Conservation (phyloP, 805 yeast genomes). For the Candida maesae region DNA sequence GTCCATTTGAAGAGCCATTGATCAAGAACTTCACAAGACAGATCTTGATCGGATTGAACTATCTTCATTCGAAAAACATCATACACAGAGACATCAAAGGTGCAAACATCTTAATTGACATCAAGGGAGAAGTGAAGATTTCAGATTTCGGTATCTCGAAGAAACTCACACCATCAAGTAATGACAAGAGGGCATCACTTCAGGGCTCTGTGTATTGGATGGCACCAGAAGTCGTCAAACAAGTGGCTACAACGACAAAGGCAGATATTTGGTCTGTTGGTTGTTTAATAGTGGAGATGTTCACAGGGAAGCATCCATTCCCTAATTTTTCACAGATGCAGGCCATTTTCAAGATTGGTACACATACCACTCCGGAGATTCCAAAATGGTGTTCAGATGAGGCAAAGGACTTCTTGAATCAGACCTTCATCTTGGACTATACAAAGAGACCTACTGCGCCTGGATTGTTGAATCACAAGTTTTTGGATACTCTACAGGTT, state of each 20-base stretch:
- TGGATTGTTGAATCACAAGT: constrained; percentile 63
- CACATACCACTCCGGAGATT: constrained; percentile 72
- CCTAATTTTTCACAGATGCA: constrained; percentile 96
- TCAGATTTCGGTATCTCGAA: constrained; percentile 85
- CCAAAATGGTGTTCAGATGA: constrained; percentile 71
- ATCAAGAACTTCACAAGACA: constrained; percentile 71
- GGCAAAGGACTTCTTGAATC: constrained; percentile 59
- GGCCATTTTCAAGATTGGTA: constrained; percentile 92
- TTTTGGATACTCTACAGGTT: constrained; percentile 32
- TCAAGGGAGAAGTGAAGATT: constrained; percentile 76
- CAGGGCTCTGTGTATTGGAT: constrained; percentile 98
- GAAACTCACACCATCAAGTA: constrained; percentile 50
- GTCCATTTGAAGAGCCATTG: constrained; percentile 76
- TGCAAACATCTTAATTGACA: constrained; percentile 78
- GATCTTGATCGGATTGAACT: constrained; percentile 68
- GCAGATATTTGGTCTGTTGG: constrained; percentile 99
- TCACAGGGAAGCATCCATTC: constrained; percentile 93
- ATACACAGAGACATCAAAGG: constrained; percentile 89
- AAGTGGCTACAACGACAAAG: constrained; percentile 82
- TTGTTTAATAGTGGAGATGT: constrained; percentile 90
- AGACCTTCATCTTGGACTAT: constrained; percentile 74
- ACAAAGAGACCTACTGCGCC: constrained; percentile 70
- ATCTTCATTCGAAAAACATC: constrained; percentile 70
- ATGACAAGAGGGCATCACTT: constrained; percentile 65
- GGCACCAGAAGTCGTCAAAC: constrained; percentile 99